Conservation (phyloP, 2,329 filamentous ascomycete species). For the Tolypocladium album region DNA sequence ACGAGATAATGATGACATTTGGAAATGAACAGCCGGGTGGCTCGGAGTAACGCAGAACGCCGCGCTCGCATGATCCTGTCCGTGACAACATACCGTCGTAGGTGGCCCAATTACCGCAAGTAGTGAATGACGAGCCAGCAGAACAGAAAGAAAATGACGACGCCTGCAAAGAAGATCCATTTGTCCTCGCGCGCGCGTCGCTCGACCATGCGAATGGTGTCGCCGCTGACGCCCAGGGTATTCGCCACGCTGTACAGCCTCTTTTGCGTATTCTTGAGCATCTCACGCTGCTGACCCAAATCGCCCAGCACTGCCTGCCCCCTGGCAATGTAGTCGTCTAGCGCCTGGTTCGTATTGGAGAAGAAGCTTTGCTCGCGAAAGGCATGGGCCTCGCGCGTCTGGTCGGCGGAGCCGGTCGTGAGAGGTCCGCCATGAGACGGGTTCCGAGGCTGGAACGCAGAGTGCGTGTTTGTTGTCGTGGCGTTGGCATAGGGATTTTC, state of each 20-base stretch:
- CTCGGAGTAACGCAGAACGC: constrained; percentile 1
- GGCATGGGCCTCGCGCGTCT: constrained; percentile 68
- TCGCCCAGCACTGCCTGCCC: constrained; percentile 86
- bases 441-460: constrained; percentile 30
- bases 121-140: constrained; percentile 87
- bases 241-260: constrained; percentile 87
- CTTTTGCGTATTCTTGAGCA: constrained; percentile 89
- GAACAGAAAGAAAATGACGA: constrained; percentile 78
- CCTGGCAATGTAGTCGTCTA: constrained; percentile 89
- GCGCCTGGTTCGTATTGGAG: constrained; percentile 64
- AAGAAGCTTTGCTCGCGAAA: constrained; percentile 87
- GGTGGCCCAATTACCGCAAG: constrained; percentile 36
- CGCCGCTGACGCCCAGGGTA: constrained; percentile 83
- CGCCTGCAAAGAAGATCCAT: constrained; percentile 91
- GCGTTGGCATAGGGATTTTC: constrained; percentile 83
- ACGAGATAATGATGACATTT: not conserved
- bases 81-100: constrained; percentile 1
- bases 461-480: constrained; percentile 16
- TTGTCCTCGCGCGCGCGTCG: constrained; percentile 87
- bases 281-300: constrained; percentile 79
- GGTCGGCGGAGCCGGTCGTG: constrained; percentile 43
- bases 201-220: constrained; percentile 96
- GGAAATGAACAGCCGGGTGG: not conserved
- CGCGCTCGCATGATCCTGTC: constrained; percentile 3
- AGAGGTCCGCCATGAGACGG: constrained; percentile 21